phyloP scores from a whole-genome alignment of 306 rosid genomes.

The Vigna unguiculata region DNA sequence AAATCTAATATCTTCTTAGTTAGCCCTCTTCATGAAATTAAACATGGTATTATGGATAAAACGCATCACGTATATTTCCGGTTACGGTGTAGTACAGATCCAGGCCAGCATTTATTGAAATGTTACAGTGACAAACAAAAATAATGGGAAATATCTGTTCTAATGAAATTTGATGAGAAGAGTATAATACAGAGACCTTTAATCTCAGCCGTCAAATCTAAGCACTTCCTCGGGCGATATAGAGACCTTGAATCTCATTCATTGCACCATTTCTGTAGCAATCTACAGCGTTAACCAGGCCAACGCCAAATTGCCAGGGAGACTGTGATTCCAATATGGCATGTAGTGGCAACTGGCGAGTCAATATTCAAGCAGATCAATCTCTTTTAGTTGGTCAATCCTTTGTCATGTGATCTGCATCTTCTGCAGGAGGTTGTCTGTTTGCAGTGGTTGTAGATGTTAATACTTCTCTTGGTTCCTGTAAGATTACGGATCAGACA shows the following conservation, averaged over 20 bases:
- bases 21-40: no score
- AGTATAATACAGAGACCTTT: constrained; percentile 47
- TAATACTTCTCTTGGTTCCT: constrained; percentile 67
- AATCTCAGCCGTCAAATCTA: constrained; percentile 44
- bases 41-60: no score
- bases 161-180: constrained; percentile 32
- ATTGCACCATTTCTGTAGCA: constrained; percentile 31
- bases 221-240: constrained; percentile 23
- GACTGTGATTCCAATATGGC: constrained; percentile 34
- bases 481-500: constrained; percentile 47
- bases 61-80: background rate
- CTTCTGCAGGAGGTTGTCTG: constrained; percentile 59
- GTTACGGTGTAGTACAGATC: background rate
- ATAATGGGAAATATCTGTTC: constrained; percentile 35
- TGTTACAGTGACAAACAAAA: constrained; percentile 8
- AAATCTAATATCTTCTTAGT: no score
- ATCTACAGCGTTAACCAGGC: constrained; percentile 28
- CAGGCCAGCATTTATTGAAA: constrained; percentile 23
- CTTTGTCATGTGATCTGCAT: constrained; percentile 46
- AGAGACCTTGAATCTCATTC: constrained; percentile 34
- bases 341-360: constrained; percentile 29
- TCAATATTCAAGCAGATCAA: constrained; percentile 29
- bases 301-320: constrained; percentile 35
- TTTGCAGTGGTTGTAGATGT: constrained; percentile 51
- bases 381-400: constrained; percentile 48